Conservation (phyloP, 2,329 filamentous ascomycete species). For the Pseudogymnoascus sp. region DNA sequence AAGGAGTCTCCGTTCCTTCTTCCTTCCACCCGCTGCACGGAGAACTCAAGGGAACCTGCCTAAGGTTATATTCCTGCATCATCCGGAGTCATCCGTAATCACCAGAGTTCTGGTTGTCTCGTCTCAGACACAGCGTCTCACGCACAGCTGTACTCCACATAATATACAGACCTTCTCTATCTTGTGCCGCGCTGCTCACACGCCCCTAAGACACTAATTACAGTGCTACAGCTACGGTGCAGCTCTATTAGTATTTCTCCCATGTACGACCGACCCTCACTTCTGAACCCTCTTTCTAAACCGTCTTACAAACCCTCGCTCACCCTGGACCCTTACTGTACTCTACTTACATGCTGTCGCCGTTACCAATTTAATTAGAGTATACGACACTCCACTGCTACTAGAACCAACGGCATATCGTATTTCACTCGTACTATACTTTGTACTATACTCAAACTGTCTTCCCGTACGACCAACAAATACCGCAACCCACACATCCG, state of each 20-base stretch:
- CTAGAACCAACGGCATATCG: not conserved
- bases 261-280: not conserved
- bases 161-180: not conserved
- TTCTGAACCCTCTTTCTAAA: not conserved
- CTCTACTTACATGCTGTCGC: not conserved
- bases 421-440: not conserved
- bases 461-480: not conserved
- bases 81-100: not conserved
- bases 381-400: not conserved
- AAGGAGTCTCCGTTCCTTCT: not conserved
- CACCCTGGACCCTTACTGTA: not conserved
- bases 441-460: not conserved
- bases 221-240: not conserved
- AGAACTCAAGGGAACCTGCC: not conserved
- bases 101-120: not conserved
- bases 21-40: not conserved
- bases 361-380: not conserved
- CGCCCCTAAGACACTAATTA: not conserved
- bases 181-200: not conserved
- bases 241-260: not conserved
- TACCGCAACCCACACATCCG: slow-evolving; percentile 1
- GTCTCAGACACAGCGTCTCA: not conserved
- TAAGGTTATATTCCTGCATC: not conserved
- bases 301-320: not conserved
- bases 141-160: not conserved